Evolutionary conservation across 352 stramenopile species (phyloP), one percentile per base, ranked within the genome.

Genomic region (Achlya hypogyna): DNA sequence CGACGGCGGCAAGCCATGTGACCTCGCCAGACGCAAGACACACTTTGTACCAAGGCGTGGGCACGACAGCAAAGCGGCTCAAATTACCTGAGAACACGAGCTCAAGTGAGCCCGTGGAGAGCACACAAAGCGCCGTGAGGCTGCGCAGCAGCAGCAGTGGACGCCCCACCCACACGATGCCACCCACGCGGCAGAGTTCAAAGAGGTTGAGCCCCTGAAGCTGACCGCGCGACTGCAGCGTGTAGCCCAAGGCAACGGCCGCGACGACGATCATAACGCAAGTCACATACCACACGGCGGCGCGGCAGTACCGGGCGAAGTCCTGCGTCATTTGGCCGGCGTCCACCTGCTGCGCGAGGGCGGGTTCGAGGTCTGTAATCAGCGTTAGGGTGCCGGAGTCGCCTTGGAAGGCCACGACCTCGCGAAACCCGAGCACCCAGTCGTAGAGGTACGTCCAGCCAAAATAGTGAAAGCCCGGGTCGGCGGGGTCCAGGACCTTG

Each of bases 11-110:
- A 2, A 65, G 14, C 58, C 58, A 65, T 38, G 58, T 65, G 35
- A 65, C 34, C 42, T 65, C 58, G 25, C 8, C 28, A 2, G 58
- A 32, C 5, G 34, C 58, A 6, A 65, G 34, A 1, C 22, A 4
- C 12, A 31, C 35, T 22, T 51, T 65, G 45, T 65, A 53, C 58
- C 58, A 65, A 34, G 58, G 58, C 58, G 35, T 47, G 12, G 32
- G 6, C 12, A 23, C 35, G 1, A n/a, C n/a, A 5, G 22, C 18
- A 47, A 65, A 65, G 4, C 5, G 25, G 4, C 34, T 43, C 6
- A 65, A 1, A 4, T 5, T 4, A 1, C 34, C 58, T 14, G 27
- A 16, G 42, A 34, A 52, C 6, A 34, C 34, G 3, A 65, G 35
- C 6, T 65, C 34, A 18, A 65, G 23, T 6, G 35, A 43, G 10